A percentile compares a stretch with the other conserved stretches of the same genome.
phyloP scores from a whole-genome alignment of 2,329 filamentous ascomycete species.

The Pseudogymnoascus sp. region DNA sequence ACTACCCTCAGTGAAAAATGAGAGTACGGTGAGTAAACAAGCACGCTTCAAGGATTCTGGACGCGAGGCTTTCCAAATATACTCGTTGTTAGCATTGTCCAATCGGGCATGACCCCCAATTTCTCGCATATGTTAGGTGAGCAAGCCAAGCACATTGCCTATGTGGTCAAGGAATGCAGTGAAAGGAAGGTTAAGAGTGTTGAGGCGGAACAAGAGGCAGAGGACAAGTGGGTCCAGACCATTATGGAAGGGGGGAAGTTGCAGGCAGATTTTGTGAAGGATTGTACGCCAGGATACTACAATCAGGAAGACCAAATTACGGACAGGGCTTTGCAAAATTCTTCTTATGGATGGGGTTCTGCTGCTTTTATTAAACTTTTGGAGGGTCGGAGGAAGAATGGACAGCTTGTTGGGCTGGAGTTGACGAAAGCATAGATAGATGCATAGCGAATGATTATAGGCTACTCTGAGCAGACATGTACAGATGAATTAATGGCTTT shows the following conservation, averaged over 20 bases:
- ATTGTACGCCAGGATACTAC: slow-evolving; percentile 9
- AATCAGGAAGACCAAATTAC: slow-evolving; percentile 2
- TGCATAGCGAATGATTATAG: neutral
- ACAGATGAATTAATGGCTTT: neutral
- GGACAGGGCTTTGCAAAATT: neutral
- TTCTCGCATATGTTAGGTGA: neutral
- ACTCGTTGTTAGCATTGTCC: slow-evolving; percentile 1
- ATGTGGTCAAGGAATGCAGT: neutral
- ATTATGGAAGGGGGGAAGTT: neutral
- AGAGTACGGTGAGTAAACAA: neutral
- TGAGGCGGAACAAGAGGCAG: neutral
- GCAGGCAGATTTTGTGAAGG: neutral
- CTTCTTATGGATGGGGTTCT: neutral
- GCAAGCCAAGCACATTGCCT: slow-evolving; percentile 10
- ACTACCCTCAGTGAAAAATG: slow-evolving; percentile 9
- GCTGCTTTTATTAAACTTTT: slow-evolving; percentile 5
- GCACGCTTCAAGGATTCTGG: slow-evolving; percentile 7
- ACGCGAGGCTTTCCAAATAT: slow-evolving; percentile 10
- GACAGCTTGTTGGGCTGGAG: neutral
- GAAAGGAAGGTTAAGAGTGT: neutral
- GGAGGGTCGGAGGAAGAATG: neutral
- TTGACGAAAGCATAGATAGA: neutral
- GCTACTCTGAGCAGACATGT: neutral
- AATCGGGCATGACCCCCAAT: neutral
- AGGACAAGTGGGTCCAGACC: slow-evolving; percentile 7